Evolutionary conservation across 345 rosid species (phyloP).

Genomic region (Triadica sebifera): DNA sequence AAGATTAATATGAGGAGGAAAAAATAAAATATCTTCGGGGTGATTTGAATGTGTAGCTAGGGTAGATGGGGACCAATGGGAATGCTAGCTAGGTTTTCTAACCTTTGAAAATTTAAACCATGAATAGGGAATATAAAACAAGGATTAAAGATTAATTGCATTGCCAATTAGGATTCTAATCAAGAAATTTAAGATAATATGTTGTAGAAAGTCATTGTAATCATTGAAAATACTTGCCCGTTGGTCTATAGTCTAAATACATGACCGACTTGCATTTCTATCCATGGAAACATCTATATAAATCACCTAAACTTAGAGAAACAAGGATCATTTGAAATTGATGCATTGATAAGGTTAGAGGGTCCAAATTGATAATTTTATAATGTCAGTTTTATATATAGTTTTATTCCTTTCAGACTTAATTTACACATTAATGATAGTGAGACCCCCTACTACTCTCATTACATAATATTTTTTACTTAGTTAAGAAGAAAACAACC

Average conservation of each 20-base stretch:
- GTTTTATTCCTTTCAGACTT: slow-evolving; percentile 24
- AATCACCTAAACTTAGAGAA: background rate
- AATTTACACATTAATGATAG: slow-evolving; percentile 22
- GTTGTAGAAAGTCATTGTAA: slow-evolving; percentile 9
- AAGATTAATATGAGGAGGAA: background rate
- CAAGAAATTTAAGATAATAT: background rate
- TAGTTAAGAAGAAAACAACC: background rate
- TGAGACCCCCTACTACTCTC: background rate
- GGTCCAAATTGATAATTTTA: background rate
- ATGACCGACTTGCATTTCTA: too few species aligned
- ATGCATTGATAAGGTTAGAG: background rate
- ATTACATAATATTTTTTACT: background rate
- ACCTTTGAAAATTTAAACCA: slow-evolving; percentile 5
- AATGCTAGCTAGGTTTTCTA: background rate
- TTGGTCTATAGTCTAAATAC: too few species aligned
- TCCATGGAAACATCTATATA: background rate
- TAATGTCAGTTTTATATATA: background rate
- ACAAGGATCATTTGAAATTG: slow-evolving; percentile 1
- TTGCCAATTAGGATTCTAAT: slow-evolving; percentile 12
- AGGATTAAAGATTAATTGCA: slow-evolving; percentile 8
- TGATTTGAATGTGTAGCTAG: background rate
- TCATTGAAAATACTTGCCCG: slow-evolving; percentile 5
- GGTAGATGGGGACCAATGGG: slow-evolving; percentile 4
- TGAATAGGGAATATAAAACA: too few species aligned
- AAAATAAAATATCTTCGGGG: background rate